A percentile compares a stretch with the other conserved stretches of the same genome.
Conservation (phyloP, 2,329 filamentous ascomycete species). For the Geosmithia morbida region DNA sequence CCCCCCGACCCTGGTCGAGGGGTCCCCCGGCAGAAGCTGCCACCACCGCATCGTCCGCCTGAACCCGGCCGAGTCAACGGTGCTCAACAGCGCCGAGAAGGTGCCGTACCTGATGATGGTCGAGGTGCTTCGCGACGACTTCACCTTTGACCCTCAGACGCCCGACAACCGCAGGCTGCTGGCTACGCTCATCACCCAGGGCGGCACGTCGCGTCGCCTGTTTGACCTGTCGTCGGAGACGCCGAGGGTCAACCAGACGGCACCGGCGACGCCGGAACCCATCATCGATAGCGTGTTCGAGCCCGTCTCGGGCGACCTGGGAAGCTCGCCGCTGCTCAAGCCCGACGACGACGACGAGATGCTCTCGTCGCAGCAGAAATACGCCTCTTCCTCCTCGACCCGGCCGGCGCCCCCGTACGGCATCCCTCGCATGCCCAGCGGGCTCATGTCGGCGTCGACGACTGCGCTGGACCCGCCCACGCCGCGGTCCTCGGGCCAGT, state of each 20-base stretch:
- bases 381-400: constrained; percentile 3
- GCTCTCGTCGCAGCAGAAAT: constrained; percentile 4
- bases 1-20: constrained; percentile 58
- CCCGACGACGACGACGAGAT: constrained; percentile 34
- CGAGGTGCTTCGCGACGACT: constrained; percentile 68
- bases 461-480: constrained; percentile 46
- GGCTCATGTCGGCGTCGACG: constrained; percentile 43
- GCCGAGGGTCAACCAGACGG: constrained; percentile 30
- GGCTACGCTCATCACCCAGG: constrained; percentile 39
- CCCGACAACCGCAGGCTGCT: constrained; percentile 57
- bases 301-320: constrained; percentile 64
- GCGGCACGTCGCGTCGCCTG: constrained; percentile 41
- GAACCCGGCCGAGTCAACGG: constrained; percentile 72
- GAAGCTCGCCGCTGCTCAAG: constrained; percentile 56
- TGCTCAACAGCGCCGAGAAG: constrained; percentile 75
- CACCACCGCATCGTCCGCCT: constrained; percentile 75
- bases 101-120: constrained; percentile 79
- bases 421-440: constrained; percentile 44
- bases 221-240: constrained; percentile 56
- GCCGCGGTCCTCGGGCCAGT: constrained; percentile 50
- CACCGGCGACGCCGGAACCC: constrained; percentile 25
- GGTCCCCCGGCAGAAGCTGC: constrained; percentile 57
- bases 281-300: constrained; percentile 66
- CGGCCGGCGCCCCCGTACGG: constrained; percentile 14
- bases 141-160: constrained; percentile 65